Base-by-base conservation (phyloP, 1,284 basidiomycete species). In the Chiua sp. region DNA sequence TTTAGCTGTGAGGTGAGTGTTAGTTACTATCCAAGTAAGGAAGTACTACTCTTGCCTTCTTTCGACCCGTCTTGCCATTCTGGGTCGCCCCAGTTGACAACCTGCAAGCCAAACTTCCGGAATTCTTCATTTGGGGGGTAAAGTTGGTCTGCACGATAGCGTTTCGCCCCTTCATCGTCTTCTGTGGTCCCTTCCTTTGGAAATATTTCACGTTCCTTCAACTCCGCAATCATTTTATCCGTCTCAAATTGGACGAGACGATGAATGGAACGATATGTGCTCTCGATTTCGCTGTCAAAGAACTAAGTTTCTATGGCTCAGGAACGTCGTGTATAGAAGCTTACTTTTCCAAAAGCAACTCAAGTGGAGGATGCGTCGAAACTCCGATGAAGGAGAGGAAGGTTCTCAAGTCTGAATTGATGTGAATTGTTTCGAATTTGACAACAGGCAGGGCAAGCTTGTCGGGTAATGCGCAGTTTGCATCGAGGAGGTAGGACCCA, bases 201-300 rank as follows among this genome's bases (percentile, higher is more conserved):
- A 35, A 35, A 35, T 7, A 35, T 13, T 13, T 7, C 35, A 11
- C 10, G 10, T 12, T 15, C 12, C 10, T 35, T 82, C 23, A 98
- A 80, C 7, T 89, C 76, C 56, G 0, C 85, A 82, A 32, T 98
- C 75, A 1, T 87, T 84, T n/a, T n/a, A n/a, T 8, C 86, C 81
- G 67, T 86, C 85, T n/a, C n/a, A n/a, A 95, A 91, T 6, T 88
- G 88, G 15, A 92, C 92, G 11, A 98, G 84, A 70, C 96, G 95
- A 70, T 88, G 89, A 62, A 90, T 85, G 16, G 95, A 79, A 51
- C 91, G 86, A 3, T 83, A 78, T 35, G 86, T 86, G 0, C 85
- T 87, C 90, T 90, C 92, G 65, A 90, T 87, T 44, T 90, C 88
- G 3, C 84, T 87, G 92, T 91, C 64, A 92, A 93, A 33, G 20